A percentile compares a stretch with the other conserved stretches of the same genome.
These are phyloP conservation scores for Laetiporus sulphureus DNA, from an alignment of 1,284 basidiomycete species.

Conservation along the genomic window DNA sequence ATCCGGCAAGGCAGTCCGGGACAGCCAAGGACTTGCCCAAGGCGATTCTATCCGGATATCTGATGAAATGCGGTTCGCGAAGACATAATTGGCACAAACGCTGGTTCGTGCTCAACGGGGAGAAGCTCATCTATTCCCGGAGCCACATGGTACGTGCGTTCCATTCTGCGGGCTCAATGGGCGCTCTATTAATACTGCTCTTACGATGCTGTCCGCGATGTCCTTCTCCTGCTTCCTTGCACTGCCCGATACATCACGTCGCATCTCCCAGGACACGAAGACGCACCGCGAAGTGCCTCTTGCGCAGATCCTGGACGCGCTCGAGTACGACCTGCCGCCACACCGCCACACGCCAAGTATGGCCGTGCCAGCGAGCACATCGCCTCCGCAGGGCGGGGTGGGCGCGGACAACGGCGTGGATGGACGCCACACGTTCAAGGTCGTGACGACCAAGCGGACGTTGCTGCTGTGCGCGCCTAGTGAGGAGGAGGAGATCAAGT, in stretches of 20 bases:
- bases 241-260: background rate
- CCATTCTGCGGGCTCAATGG: constrained; percentile 4
- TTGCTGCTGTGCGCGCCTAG: constrained; percentile 89
- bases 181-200: constrained; percentile 2
- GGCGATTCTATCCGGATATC: constrained; percentile 80
- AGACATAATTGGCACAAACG: constrained; percentile 94
- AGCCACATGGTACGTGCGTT: constrained; percentile 85
- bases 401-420: constrained; percentile 35
- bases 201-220: background rate
- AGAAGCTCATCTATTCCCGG: constrained; percentile 76
- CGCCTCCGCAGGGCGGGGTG: constrained; percentile 26
- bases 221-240: background rate
- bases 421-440: constrained; percentile 78
- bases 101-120: constrained; percentile 83
- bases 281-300: constrained; percentile 84
- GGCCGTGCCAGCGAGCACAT: constrained; percentile 27
- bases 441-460: constrained; percentile 91
- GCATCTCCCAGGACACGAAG: constrained; percentile 66
- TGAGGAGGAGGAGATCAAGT: constrained; percentile 98
- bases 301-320: constrained; percentile 82
- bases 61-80: constrained; percentile 95
- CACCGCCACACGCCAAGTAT: constrained; percentile 23
- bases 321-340: constrained; percentile 73
- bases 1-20: constrained; percentile 17
- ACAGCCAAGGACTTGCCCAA: constrained; percentile 55